These are phyloP conservation scores for Fusarium albidum DNA, from an alignment of 2,329 filamentous ascomycete genomes.

Conservation along the genomic window DNA sequence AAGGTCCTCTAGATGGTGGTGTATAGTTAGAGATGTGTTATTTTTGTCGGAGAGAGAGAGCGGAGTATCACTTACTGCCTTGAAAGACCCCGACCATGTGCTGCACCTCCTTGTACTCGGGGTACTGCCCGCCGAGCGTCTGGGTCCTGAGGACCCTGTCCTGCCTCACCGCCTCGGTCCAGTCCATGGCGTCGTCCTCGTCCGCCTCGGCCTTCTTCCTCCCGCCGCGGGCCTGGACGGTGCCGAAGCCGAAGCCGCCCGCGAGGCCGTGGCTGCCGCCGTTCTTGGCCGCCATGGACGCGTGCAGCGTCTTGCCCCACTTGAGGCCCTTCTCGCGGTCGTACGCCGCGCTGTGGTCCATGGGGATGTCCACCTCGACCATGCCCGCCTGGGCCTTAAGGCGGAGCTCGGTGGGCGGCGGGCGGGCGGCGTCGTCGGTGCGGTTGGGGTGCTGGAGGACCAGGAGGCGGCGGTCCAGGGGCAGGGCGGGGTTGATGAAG, in stretches of 20 bases:
- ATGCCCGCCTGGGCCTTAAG: slow-evolving; percentile 85
- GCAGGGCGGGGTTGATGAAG: slow-evolving; percentile 79
- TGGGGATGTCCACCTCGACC: slow-evolving; percentile 89
- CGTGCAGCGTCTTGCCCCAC: slow-evolving; percentile 81
- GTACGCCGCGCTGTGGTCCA: slow-evolving; percentile 77
- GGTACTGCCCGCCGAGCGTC: slow-evolving; percentile 84
- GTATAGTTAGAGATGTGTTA: slow-evolving; percentile 28
- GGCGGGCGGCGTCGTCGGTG: slow-evolving; percentile 58
- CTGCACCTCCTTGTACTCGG: slow-evolving; percentile 73
- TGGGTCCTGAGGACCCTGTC: slow-evolving; percentile 80
- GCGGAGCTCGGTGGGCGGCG: slow-evolving; percentile 75
- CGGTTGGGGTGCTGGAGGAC: slow-evolving; percentile 92
- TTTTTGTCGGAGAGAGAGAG: neutral
- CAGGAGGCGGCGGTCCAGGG: slow-evolving; percentile 71
- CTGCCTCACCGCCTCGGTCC: slow-evolving; percentile 72
- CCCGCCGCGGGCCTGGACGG: slow-evolving; percentile 50
- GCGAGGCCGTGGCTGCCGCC: slow-evolving; percentile 75
- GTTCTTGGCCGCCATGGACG: slow-evolving; percentile 65
- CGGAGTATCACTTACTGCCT: slow-evolving; percentile 71
- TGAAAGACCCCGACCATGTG: slow-evolving; percentile 96
- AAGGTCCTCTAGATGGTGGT: slow-evolving; percentile 73
- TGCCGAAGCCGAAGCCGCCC: slow-evolving; percentile 74
- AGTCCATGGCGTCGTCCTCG: slow-evolving; percentile 64
- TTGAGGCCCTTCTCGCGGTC: slow-evolving; percentile 82
- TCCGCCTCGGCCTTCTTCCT: slow-evolving; percentile 50